Conservation (phyloP, 2,329 filamentous ascomycete species). For the Rhynchosporium secalis region DNA sequence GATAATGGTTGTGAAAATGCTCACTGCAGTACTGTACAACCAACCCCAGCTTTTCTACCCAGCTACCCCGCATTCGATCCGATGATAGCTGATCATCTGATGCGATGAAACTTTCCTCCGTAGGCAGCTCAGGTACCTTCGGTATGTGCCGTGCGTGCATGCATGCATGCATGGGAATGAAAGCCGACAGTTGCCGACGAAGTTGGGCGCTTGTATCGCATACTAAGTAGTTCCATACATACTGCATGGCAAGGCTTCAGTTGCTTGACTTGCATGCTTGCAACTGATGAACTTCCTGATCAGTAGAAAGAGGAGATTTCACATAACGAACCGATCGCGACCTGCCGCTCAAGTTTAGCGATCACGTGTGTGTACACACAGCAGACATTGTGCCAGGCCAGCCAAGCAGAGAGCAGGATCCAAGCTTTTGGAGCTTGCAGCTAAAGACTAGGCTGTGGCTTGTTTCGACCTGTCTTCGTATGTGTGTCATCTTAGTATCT, state of each 20-base stretch:
- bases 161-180: neutral
- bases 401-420: neutral
- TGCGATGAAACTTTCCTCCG: neutral
- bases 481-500: neutral
- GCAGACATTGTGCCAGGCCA: too few relatives aligned
- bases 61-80: slow-evolving; percentile 4
- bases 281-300: too few relatives aligned
- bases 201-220: neutral
- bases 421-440: neutral
- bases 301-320: slow-evolving; percentile 1
- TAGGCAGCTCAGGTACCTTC: too few relatives aligned
- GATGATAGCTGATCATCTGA: neutral
- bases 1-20: neutral
- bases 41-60: slow-evolving; percentile 1
- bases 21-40: too few relatives aligned
- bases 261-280: neutral
- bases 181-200: neutral
- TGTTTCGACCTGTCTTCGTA: neutral
- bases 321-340: neutral
- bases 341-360: neutral
- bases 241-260: neutral
- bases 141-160: neutral
- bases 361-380: slow-evolving; percentile 1
- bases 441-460: neutral
- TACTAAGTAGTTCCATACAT: neutral